A percentile compares a stretch with the other conserved stretches of the same genome.
Evolutionary conservation across 2,329 filamentous ascomycete genomes (phyloP).

Genomic region (Aspergillus pseudoviridinutans): DNA sequence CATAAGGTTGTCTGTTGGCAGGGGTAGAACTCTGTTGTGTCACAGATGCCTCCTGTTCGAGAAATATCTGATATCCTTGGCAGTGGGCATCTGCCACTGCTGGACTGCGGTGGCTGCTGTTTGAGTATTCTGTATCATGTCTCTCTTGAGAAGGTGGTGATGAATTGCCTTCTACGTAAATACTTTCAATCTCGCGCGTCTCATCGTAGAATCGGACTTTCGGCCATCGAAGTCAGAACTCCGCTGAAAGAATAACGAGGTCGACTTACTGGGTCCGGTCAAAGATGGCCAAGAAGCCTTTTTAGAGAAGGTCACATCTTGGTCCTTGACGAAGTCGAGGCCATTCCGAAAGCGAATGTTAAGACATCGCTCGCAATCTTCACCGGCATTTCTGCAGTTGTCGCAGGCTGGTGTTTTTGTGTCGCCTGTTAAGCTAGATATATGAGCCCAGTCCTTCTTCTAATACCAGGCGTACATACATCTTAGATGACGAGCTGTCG

Average conservation of each 20-base stretch:
- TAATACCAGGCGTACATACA: slow-evolving; percentile 8
- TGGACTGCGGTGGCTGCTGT: too few species aligned
- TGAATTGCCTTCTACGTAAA: slow-evolving; percentile 5
- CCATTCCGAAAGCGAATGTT: slow-evolving; percentile 21
- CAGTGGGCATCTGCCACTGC: neutral
- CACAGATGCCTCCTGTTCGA: neutral
- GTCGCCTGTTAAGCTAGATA: slow-evolving; percentile 15
- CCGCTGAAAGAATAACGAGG: neutral
- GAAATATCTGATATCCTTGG: neutral
- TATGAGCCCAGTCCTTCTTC: neutral
- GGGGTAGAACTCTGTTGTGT: neutral
- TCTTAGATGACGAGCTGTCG: slow-evolving; percentile 20
- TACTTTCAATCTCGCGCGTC: slow-evolving; percentile 13
- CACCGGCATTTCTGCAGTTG: slow-evolving; percentile 14
- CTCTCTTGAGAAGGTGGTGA: neutral
- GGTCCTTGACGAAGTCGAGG: slow-evolving; percentile 9
- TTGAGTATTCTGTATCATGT: too few species aligned
- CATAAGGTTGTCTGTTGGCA: neutral
- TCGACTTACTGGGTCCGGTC: slow-evolving; percentile 12
- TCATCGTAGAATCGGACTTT: slow-evolving; percentile 23
- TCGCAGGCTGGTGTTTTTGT: slow-evolving; percentile 9
- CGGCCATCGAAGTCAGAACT: neutral
- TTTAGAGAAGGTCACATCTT: slow-evolving; percentile 13
- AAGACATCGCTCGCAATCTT: slow-evolving; percentile 15
- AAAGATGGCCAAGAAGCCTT: slow-evolving; percentile 12